Evolutionary conservation across 805 yeast genomes (phyloP).

Genomic region (Hanseniaspora thailandica): DNA sequence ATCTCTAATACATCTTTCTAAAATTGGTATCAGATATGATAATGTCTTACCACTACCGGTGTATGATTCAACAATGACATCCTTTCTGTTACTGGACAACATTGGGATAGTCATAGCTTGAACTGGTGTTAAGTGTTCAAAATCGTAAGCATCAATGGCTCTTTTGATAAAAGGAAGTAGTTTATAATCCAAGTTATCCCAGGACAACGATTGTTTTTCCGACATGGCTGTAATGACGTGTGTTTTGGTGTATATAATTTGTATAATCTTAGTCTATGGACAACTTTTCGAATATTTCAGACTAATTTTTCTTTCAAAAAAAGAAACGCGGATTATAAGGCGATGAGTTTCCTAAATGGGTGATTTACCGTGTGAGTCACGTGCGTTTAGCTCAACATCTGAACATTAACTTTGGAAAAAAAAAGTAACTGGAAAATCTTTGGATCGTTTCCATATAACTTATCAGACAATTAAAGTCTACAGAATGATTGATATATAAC

Average conservation of each 20-base stretch:
- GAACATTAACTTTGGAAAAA: too few relatives aligned
- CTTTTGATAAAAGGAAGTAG: constrained; percentile 58
- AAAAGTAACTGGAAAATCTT: not conserved
- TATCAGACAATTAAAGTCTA: not conserved
- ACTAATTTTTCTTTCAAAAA: not conserved
- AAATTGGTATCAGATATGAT: constrained; percentile 74
- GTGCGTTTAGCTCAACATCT: too few relatives aligned
- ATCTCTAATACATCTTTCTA: constrained; percentile 47
- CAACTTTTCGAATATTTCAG: too few relatives aligned
- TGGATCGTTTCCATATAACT: too few relatives aligned
- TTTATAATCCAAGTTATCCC: constrained; percentile 45
- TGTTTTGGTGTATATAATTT: not conserved
- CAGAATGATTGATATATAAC: not conserved
- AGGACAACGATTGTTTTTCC: constrained; percentile 37
- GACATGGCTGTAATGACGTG: constrained; percentile 19
- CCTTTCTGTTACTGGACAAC: constrained; percentile 61
- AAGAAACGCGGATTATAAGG: not conserved
- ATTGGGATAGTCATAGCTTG: constrained; percentile 91
- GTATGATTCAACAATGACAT: constrained; percentile 92
- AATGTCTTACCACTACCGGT: constrained; percentile 98
- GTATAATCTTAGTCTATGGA: not conserved
- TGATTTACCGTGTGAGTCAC: not conserved
- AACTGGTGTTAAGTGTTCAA: constrained; percentile 81
- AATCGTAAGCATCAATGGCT: constrained; percentile 67
- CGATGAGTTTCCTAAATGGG: not conserved